Conservation (phyloP, 108 stramenopile species). For the Stephanodiscus minutulus region DNA sequence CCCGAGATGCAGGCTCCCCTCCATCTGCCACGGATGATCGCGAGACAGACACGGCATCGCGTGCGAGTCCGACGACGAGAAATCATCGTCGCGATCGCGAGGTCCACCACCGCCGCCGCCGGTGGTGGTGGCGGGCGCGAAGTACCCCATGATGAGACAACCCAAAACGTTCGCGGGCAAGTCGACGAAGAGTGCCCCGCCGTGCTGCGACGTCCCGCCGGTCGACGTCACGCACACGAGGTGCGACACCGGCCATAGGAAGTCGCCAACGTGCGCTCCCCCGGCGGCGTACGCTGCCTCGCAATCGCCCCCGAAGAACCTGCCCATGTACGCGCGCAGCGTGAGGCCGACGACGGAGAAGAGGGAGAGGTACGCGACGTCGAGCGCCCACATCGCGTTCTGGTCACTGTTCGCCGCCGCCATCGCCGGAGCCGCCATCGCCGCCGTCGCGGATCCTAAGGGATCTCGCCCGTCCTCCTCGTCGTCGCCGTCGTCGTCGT, state of each 20-base stretch:
- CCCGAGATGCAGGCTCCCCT: constrained; percentile 55
- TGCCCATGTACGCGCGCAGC: constrained; percentile 50
- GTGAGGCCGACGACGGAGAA: constrained; percentile 60
- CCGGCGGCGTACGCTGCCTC: too few species aligned
- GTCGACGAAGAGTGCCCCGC: constrained; percentile 74
- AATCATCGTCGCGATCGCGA: too few species aligned
- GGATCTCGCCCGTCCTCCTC: too few species aligned
- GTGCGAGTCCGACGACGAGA: constrained; percentile 52
- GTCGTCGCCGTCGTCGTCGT: neutral
- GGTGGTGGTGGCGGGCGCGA: too few species aligned
- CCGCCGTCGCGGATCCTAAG: too few species aligned
- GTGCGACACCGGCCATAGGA: constrained; percentile 49
- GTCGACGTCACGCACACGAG: constrained; percentile 65
- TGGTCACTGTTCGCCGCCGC: too few species aligned
- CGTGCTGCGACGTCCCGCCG: constrained; percentile 63
- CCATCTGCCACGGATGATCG: constrained; percentile 64
- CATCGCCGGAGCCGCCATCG: too few species aligned
- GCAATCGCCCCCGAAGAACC: constrained; percentile 75
- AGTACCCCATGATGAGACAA: constrained; percentile 62
- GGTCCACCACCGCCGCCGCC: too few species aligned
- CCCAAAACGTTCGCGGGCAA: constrained; percentile 73
- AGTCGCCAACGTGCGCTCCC: constrained; percentile 46
- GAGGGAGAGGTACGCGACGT: constrained; percentile 52
- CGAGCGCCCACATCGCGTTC: too few species aligned
- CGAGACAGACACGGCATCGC: constrained; percentile 63